Evolutionary conservation across 2,329 filamentous ascomycete species (phyloP).

Genomic region (Trichophyton verrucosum): DNA sequence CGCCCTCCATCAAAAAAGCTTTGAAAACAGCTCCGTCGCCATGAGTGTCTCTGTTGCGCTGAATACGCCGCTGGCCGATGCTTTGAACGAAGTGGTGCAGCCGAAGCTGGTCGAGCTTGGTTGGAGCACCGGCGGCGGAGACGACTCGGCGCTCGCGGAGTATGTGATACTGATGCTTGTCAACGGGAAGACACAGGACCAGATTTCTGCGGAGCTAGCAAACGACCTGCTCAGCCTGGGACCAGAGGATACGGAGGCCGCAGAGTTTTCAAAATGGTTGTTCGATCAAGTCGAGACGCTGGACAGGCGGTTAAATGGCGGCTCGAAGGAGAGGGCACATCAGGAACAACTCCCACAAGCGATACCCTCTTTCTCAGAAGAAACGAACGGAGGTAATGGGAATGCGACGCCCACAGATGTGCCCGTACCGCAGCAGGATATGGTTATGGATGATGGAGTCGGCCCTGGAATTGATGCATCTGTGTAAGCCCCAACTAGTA

Average conservation of each 20-base stretch:
- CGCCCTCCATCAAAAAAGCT: background rate
- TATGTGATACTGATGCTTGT: constrained; percentile 97
- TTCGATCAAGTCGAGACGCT: constrained; percentile 70
- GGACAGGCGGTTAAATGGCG: constrained; percentile 50
- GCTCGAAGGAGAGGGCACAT: constrained; percentile 23
- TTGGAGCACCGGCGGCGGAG: constrained; percentile 72
- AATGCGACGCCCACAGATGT: constrained; percentile 7
- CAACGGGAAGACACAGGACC: constrained; percentile 83
- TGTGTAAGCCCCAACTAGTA: constrained; percentile 22
- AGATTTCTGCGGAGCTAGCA: constrained; percentile 78
- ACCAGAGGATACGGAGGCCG: constrained; percentile 69
- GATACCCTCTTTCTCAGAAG: constrained; percentile 25
- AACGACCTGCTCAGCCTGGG: constrained; percentile 72
- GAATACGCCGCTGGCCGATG: constrained; percentile 71
- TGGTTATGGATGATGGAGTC: constrained; percentile 54
- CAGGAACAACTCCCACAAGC: constrained; percentile 17
- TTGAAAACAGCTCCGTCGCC: background rate
- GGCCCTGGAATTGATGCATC: constrained; percentile 17
- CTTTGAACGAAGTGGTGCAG: constrained; percentile 70
- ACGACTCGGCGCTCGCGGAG: constrained; percentile 75
- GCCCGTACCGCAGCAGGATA: constrained; percentile 41
- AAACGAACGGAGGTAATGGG: constrained; percentile 14
- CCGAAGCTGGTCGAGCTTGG: constrained; percentile 86
- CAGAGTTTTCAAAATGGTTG: constrained; percentile 83
- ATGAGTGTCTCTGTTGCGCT: constrained; percentile 71